Evolutionary conservation across 140 eudicot genomes (phyloP), one percentile per base, ranked within the genome.

Genomic region (Flaveria floridana): DNA sequence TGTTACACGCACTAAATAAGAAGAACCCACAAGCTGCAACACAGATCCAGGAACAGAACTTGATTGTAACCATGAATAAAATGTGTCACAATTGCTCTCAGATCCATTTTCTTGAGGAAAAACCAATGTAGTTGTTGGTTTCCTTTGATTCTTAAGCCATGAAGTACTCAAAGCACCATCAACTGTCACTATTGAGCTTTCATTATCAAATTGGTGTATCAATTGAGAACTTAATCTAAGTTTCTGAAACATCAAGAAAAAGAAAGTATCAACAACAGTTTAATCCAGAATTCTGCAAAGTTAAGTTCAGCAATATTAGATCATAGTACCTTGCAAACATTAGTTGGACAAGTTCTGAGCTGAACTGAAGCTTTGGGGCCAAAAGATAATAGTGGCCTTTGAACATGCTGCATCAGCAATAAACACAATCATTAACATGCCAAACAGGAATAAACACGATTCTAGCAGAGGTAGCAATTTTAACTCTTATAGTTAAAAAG

Each of bases 311-410:
- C 55, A 52, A 15, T 62, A 23, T 19, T 19, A 41, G 50, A 73
- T 73, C 30, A 25, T 15, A 3, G 71, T 56, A 90, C 98, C 98
- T 94, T 91, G 82, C 87, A 87, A 76, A 91, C 95, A 76, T 87
- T 83, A 59, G 86, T 34, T 4, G 99, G 99, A 72, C 71, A 65
- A 47, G 99, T 94, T 81, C 77, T 82, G 78, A 94, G 95, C 79
- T 73, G 91, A 78, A 85, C 79, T 30, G 95, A 91, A 77, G 96
- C 92, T 83, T 94, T 94, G 34, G 99, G 99, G 66, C 99, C 99
- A 80, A 94, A 94, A 44, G 96, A 91, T 42, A 90, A 66, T 78
- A 94, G 79, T 58, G 99, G 97, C 78, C 97, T 84, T 71, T 91
- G 99, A 50, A 94, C 97, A 88, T 94, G 99, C 99, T 93, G 88